Base-by-base conservation (phyloP, 2,329 filamentous ascomycete species). In the Diplodia scrobiculata region DNA sequence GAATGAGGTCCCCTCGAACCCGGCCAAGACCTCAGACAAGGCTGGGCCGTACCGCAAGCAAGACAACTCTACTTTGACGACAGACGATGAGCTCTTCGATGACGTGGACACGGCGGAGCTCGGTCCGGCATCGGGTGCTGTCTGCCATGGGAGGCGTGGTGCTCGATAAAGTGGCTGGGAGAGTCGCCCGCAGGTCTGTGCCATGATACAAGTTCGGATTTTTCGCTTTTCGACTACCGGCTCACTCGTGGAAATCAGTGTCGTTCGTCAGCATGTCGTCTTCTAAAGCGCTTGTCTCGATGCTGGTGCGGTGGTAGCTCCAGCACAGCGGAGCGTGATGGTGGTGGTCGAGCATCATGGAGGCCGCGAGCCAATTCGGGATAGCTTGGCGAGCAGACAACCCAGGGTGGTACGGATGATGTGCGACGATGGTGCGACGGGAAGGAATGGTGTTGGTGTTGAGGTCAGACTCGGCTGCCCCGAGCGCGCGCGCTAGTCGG, bases 361-460 rank as follows among this genome's bases (percentile, higher is more conserved):
- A 34, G 1, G 6, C 14, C 27, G 2, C 17, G 14, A n/a, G 14
- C 51, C 55, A 32, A 7, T 48, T 48, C 38, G 38, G 55, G 55
- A 7, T 13, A 59, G 5, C 6, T 47, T 59, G 25, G 38, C 55
- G 55, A 59, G 38, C 11, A 32, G n/a, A 10, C 55, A 59, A 34
- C 55, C 55, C 55, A 59, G 17, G 38, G 55, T 50, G 13, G 48
- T 36, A 50, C 58, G 21, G 10, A 36, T 50, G 58, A 50, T 47
- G 45, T 34, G 21, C 5, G 41, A 14, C 9, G 52, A 5, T 11
- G 19, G 11, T 54, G 52, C 11, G 45, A 50, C 27, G 58, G 11
- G 1, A 32, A 62, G 58, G 58, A 62, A 62, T 50, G 58, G 58
- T 62, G 58, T 62, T 62, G 58, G 13, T 13, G 41, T 17, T n/a